Evolutionary conservation across 305 asterid species (phyloP).

Genomic region (Rubia tinctorum): DNA sequence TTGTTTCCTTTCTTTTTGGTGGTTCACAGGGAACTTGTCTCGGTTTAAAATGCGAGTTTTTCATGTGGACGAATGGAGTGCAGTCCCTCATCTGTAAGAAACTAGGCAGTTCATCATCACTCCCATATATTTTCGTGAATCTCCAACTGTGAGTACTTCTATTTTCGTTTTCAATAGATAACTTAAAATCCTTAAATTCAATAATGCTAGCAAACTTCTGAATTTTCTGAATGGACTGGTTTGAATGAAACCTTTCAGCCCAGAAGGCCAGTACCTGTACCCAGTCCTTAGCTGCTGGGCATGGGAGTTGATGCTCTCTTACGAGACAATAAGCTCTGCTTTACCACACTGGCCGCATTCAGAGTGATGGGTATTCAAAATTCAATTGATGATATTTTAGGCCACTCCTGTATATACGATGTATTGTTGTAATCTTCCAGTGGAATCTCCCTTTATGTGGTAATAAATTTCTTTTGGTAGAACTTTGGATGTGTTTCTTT

Average conservation of each 20-base stretch:
- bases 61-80: background rate
- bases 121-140: background rate
- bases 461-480: background rate
- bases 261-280: background rate
- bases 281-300: background rate
- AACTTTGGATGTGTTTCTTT: background rate
- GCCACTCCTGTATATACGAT: background rate
- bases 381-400: background rate
- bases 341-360: background rate
- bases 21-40: background rate
- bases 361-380: background rate
- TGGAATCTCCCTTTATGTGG: background rate
- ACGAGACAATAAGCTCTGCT: background rate
- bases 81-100: background rate
- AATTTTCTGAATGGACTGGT: background rate
- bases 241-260: background rate
- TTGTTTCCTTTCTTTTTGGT: background rate
- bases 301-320: background rate
- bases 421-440: background rate
- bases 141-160: background rate
- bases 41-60: background rate
- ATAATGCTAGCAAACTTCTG: background rate
- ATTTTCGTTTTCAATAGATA: background rate
- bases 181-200: background rate
- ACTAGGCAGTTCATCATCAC: background rate